These are phyloP conservation scores for Acanthamoeba healyi DNA, from an alignment of 208 protist species.

Conservation along the genomic window DNA sequence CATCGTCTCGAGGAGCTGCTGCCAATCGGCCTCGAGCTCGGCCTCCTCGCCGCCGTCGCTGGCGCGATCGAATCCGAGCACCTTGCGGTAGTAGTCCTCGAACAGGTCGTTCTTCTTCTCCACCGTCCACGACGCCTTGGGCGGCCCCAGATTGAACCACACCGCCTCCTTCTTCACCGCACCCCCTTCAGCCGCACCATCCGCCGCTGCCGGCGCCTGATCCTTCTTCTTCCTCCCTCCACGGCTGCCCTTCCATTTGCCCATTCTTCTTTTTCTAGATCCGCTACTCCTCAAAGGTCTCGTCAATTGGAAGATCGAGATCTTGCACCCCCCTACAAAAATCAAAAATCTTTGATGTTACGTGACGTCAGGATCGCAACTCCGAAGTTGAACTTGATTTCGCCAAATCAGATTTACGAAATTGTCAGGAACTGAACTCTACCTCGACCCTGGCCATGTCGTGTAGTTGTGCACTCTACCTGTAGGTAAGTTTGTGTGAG, in stretches of 20 bases:
- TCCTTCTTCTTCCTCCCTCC: background rate
- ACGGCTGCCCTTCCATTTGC: conserved; percentile 58
- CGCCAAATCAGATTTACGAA: too few species aligned
- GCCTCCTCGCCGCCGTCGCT: background rate
- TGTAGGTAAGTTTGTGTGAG: too few species aligned
- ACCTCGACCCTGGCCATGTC: too few species aligned
- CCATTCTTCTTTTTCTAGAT: background rate
- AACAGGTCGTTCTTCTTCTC: conserved; percentile 51
- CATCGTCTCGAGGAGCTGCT: conserved; percentile 10
- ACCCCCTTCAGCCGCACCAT: background rate
- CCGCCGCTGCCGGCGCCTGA: background rate
- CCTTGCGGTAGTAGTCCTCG: conserved; percentile 46
- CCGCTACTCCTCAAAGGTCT: background rate
- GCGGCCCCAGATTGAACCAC: conserved; percentile 24
- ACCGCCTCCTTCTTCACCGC: background rate
- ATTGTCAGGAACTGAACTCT: too few species aligned
- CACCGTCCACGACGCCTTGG: background rate
- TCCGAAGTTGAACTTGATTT: background rate
- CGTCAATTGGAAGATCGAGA: too few species aligned
- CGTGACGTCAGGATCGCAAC: background rate
- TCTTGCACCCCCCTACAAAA: too few species aligned
- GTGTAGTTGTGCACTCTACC: too few species aligned
- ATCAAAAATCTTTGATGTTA: too few species aligned
- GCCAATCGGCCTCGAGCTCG: background rate
- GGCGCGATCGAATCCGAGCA: conserved; percentile 40